These are phyloP conservation scores for Xanthoparmelia taractica DNA, from an alignment of 495 filamentous ascomycete genomes.

Conservation along the genomic window DNA sequence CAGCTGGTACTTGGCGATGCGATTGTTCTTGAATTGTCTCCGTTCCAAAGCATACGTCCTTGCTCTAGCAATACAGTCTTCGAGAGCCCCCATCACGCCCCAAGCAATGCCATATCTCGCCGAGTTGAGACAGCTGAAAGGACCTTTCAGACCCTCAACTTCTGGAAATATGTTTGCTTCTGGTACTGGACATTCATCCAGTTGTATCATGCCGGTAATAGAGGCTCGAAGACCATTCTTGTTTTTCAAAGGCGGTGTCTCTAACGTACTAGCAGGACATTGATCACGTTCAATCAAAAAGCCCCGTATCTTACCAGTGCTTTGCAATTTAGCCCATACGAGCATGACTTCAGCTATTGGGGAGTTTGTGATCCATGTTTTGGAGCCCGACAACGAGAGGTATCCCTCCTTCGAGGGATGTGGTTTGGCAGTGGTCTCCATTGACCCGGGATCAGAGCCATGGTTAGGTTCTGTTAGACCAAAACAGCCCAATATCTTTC, in stretches of 20 bases:
- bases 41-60: slow-evolving; percentile 82
- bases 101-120: slow-evolving; percentile 90
- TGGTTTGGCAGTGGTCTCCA: slow-evolving; percentile 82
- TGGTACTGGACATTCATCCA: slow-evolving; percentile 83
- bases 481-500: slow-evolving; percentile 82
- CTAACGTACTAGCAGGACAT: slow-evolving; percentile 78
- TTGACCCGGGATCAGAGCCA: slow-evolving; percentile 89
- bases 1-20: slow-evolving; percentile 94
- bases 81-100: slow-evolving; percentile 85
- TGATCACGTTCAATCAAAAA: slow-evolving; percentile 78
- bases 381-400: slow-evolving; percentile 71
- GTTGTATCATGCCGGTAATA: slow-evolving; percentile 95
- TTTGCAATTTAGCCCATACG: slow-evolving; percentile 89
- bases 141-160: slow-evolving; percentile 78
- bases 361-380: slow-evolving; percentile 99
- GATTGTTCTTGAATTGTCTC: slow-evolving; percentile 94
- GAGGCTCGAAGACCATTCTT: slow-evolving; percentile 91
- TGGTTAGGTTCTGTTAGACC: slow-evolving; percentile 97
- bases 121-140: slow-evolving; percentile 90
- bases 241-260: slow-evolving; percentile 89
- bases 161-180: slow-evolving; percentile 90
- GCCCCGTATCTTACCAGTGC: slow-evolving; percentile 89
- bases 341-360: slow-evolving; percentile 86
- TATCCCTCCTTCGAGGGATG: slow-evolving; percentile 85
- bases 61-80: slow-evolving; percentile 76